Percentiles rank a stretch among this genome's conserved stretches.
These are phyloP conservation scores for Hygrophila difformis DNA, from an alignment of 257 asterid genomes.

Conservation along the genomic window DNA sequence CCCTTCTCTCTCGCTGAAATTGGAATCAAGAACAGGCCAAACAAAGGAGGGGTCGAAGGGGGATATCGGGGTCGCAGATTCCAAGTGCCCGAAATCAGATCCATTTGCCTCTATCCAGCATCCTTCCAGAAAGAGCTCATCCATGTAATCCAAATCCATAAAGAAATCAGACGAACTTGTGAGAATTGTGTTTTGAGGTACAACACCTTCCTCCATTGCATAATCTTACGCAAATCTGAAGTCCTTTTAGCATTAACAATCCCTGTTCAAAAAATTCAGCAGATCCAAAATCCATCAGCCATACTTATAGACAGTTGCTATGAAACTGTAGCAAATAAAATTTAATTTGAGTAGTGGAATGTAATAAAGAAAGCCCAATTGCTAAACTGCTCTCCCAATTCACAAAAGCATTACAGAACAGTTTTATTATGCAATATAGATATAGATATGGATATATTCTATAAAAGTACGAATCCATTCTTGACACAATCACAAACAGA, in stretches of 20 bases:
- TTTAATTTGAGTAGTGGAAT: too few species aligned
- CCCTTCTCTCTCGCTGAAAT: conserved; percentile 19
- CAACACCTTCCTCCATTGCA: conserved; percentile 55
- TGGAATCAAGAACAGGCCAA: conserved; percentile 48
- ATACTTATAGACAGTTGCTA: too few species aligned
- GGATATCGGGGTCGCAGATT: conserved; percentile 32
- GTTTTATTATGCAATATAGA: too few species aligned
- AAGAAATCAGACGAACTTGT: conserved; percentile 37
- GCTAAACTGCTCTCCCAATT: too few species aligned
- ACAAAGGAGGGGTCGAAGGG: conserved; percentile 56
- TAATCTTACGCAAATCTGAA: conserved; percentile 14
- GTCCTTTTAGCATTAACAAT: conserved; percentile 4
- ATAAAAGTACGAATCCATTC: too few species aligned
- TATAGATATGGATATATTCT: too few species aligned
- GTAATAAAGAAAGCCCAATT: too few species aligned
- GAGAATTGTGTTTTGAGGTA: conserved; percentile 30
- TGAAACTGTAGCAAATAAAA: too few species aligned
- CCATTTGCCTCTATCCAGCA: conserved; percentile 76
- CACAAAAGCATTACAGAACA: too few species aligned
- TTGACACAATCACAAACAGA: too few species aligned
- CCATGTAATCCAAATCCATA: conserved; percentile 85
- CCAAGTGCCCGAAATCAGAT: conserved; percentile 44
- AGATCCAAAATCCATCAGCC: too few species aligned
- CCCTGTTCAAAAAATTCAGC: conserved; percentile 13
- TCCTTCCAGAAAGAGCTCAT: conserved; percentile 64